Evolutionary conservation across 192 early-diverging fungal genomes (phyloP).

Genomic region (Coemansia sp.): DNA sequence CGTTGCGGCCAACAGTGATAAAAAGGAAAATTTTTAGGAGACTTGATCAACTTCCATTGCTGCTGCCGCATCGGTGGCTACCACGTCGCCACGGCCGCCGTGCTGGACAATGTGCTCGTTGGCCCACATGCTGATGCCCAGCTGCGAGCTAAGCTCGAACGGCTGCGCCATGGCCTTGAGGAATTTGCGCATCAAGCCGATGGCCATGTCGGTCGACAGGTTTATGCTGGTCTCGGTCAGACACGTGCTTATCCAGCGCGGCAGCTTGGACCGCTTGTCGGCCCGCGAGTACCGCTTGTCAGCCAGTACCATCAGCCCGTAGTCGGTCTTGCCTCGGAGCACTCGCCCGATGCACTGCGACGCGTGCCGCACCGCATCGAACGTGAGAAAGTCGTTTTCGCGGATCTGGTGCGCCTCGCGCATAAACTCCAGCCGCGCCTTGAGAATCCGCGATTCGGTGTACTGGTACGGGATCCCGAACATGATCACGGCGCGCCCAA

Average conservation of each 20-base stretch:
- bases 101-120: conserved; percentile 63
- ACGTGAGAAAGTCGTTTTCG: conserved; percentile 98
- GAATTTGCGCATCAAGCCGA: conserved; percentile 87
- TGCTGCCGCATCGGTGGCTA: background rate
- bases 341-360: conserved; percentile 99
- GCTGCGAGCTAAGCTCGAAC: conserved; percentile 69
- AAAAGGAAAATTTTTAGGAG: no score
- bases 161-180: conserved; percentile 95
- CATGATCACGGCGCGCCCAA: conserved; percentile 97
- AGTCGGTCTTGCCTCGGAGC: conserved; percentile 95
- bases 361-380: conserved; percentile 98
- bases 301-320: conserved; percentile 98
- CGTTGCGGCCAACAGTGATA: no score
- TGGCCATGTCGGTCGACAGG: conserved; percentile 96
- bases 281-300: conserved; percentile 94
- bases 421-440: conserved; percentile 93
- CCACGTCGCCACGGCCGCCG: conserved; percentile 14
- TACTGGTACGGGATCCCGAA: conserved; percentile 99
- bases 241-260: conserved; percentile 92
- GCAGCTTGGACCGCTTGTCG: conserved; percentile 94
- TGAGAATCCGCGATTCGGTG: conserved; percentile 90
- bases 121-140: conserved; percentile 86
- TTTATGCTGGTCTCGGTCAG: conserved; percentile 86
- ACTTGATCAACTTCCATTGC: conserved; percentile 25
- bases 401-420: conserved; percentile 88